Percentiles rank a stretch among this genome's conserved stretches.
These are phyloP conservation scores for Metschnikowia proteae DNA, from an alignment of 805 yeast genomes.

Conservation along the genomic window DNA sequence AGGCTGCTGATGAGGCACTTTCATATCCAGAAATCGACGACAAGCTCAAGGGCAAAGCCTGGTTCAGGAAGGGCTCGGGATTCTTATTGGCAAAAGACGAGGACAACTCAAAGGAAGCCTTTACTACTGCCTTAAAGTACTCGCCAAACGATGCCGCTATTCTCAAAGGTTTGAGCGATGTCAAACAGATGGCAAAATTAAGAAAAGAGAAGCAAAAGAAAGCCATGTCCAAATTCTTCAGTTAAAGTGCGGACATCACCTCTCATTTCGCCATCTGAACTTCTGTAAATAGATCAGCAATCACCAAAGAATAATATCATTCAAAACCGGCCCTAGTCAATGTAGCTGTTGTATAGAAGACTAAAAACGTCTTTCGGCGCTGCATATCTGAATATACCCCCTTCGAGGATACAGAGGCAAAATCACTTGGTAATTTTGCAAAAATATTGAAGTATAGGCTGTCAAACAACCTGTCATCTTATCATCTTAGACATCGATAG, in stretches of 20 bases:
- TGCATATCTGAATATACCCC: no score
- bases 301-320: neutral
- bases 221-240: slow-evolving; percentile 68
- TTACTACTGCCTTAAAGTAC: slow-evolving; percentile 59
- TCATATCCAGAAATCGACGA: slow-evolving; percentile 57
- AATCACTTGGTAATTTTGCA: no score
- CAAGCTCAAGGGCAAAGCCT: slow-evolving; percentile 76
- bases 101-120: slow-evolving; percentile 63
- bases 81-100: slow-evolving; percentile 59
- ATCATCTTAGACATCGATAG: neutral
- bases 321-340: no score
- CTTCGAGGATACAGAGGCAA: no score
- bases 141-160: slow-evolving; percentile 76
- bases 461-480: neutral
- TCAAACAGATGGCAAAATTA: slow-evolving; percentile 48
- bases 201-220: slow-evolving; percentile 67
- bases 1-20: slow-evolving; percentile 63
- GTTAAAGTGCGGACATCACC: neutral
- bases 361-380: no score
- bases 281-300: neutral
- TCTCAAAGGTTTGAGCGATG: slow-evolving; percentile 56
- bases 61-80: slow-evolving; percentile 82
- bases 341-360: no score
- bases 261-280: no score
- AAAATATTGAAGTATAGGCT: no score